Conservation (phyloP, 2,329 filamentous ascomycete species). For the Trichoderma sp. region DNA sequence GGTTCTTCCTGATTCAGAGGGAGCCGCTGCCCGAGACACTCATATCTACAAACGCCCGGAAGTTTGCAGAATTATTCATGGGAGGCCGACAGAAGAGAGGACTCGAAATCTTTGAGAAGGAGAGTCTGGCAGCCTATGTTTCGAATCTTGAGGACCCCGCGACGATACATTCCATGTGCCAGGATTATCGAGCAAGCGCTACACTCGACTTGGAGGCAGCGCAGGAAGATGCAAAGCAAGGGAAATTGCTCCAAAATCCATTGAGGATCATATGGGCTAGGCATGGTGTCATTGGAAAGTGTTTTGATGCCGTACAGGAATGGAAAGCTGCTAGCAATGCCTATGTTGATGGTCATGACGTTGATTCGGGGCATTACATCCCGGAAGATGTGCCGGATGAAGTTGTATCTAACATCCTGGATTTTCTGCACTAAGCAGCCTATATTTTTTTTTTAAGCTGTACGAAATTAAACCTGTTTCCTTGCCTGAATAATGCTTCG, state of each 20-base stretch:
- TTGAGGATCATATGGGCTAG: slow-evolving; percentile 52
- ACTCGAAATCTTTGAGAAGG: slow-evolving; percentile 22
- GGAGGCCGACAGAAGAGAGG: slow-evolving; percentile 32
- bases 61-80: slow-evolving; percentile 45
- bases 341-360: slow-evolving; percentile 39
- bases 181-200: slow-evolving; percentile 55
- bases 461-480: too few species aligned
- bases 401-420: not conserved
- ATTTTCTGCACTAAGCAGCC: not conserved
- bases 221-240: slow-evolving; percentile 42
- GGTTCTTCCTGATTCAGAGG: slow-evolving; percentile 57
- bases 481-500: not conserved
- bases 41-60: slow-evolving; percentile 37
- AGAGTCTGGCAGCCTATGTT: slow-evolving; percentile 42
- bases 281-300: slow-evolving; percentile 46
- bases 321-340: slow-evolving; percentile 48
- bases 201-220: slow-evolving; percentile 52
- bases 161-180: slow-evolving; percentile 49
- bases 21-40: slow-evolving; percentile 51
- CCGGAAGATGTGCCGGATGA: slow-evolving; percentile 51
- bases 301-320: slow-evolving; percentile 48
- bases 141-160: slow-evolving; percentile 40
- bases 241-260: slow-evolving; percentile 45
- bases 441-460: too few species aligned
- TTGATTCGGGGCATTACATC: slow-evolving; percentile 50